A percentile compares a stretch with the other conserved stretches of the same genome.
Evolutionary conservation across 495 filamentous ascomycete genomes (phyloP).

Genomic region (Daldinia loculata): DNA sequence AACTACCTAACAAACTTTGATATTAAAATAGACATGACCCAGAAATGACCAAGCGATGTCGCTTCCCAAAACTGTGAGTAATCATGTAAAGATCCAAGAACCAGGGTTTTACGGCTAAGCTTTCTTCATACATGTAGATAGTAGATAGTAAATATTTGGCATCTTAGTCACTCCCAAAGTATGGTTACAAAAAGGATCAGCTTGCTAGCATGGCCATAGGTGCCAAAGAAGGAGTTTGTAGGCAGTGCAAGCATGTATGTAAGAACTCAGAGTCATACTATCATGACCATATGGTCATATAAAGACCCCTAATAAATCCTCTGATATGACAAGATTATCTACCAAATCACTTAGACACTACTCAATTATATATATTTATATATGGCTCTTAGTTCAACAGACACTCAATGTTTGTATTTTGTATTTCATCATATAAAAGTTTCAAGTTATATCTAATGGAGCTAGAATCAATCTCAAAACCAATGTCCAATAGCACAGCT

Average conservation of each 20-base stretch:
- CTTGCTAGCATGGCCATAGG: background rate
- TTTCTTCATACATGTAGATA: background rate
- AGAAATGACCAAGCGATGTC: background rate
- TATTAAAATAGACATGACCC: background rate
- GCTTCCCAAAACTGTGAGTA: background rate
- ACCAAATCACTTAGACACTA: background rate
- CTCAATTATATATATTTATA: background rate
- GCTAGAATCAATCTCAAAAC: background rate
- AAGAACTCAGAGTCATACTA: background rate
- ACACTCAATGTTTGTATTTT: too few species aligned
- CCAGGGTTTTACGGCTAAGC: background rate
- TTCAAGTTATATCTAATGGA: background rate
- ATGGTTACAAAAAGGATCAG: background rate
- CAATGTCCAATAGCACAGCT: background rate
- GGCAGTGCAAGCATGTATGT: background rate
- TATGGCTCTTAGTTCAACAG: too few species aligned
- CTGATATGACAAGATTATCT: background rate
- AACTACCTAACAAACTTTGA: background rate
- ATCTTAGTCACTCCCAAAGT: background rate
- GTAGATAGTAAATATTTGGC: background rate
- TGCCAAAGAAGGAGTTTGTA: background rate
- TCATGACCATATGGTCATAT: background rate
- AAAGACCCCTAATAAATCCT: background rate
- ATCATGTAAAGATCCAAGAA: background rate
- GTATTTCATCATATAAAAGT: too few species aligned